phyloP scores from a whole-genome alignment of 768 basidiomycete species.

The Tulasnella sp. region DNA sequence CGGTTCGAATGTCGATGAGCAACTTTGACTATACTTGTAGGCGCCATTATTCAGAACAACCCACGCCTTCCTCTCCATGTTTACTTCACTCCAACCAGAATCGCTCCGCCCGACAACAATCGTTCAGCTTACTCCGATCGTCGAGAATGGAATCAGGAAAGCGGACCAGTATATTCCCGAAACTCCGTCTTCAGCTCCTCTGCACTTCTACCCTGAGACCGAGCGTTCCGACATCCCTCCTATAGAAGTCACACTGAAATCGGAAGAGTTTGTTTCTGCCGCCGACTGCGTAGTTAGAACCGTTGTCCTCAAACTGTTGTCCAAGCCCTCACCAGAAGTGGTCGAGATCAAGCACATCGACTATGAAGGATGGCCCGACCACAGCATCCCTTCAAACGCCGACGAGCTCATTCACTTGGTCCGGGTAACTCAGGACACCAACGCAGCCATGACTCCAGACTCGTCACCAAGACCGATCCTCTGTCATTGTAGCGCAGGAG shows the following conservation, averaged over 20 bases:
- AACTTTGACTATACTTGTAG: conserved; percentile 20
- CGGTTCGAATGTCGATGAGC: not conserved
- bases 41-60: conserved; percentile 67
- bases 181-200: conserved; percentile 20
- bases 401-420: conserved; percentile 13
- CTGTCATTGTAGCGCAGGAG: conserved; percentile 80
- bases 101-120: conserved; percentile 61
- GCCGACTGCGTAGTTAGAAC: conserved; percentile 61
- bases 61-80: conserved; percentile 70
- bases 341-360: conserved; percentile 61
- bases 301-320: conserved; percentile 35
- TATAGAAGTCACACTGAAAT: conserved; percentile 57
- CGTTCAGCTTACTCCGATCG: conserved; percentile 72
- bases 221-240: conserved; percentile 40
- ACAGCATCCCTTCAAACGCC: conserved; percentile 59
- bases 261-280: conserved; percentile 45
- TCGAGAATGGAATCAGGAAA: conserved; percentile 68
- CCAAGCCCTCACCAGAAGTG: not conserved
- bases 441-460: not conserved
- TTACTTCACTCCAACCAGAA: conserved; percentile 38
- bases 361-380: conserved; percentile 78
- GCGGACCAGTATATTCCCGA: conserved; percentile 74
- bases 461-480: conserved; percentile 64
- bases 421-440: conserved; percentile 2
- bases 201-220: conserved; percentile 35